These are phyloP conservation scores for Nasturtium officinale DNA, from an alignment of 345 rosid genomes.

Conservation along the genomic window DNA sequence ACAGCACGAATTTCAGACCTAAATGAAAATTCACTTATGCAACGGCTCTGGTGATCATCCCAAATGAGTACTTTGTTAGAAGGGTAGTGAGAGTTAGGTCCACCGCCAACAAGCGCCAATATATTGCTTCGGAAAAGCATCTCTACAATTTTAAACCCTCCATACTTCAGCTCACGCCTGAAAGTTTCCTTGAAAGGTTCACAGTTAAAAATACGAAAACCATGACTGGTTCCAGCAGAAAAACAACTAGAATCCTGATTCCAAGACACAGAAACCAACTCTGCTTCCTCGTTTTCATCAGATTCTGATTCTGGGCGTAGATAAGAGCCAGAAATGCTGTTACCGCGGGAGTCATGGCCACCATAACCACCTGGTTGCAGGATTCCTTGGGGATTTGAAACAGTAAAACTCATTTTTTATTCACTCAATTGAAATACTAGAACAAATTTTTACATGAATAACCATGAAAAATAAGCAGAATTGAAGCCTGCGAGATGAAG, in stretches of 20 bases:
- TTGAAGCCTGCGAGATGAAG: background rate
- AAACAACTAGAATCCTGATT: slow-evolving; percentile 85
- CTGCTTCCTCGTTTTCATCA: slow-evolving; percentile 46
- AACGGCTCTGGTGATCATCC: slow-evolving; percentile 85
- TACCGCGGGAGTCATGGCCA: slow-evolving; percentile 42
- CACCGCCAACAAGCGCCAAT: slow-evolving; percentile 83
- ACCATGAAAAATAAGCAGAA: background rate
- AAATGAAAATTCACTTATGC: slow-evolving; percentile 81
- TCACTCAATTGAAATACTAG: slow-evolving; percentile 36
- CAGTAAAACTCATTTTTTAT: slow-evolving; percentile 56
- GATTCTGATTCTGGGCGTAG: slow-evolving; percentile 41
- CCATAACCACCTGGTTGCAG: slow-evolving; percentile 42
- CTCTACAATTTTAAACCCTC: slow-evolving; percentile 81
- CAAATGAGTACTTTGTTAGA: slow-evolving; percentile 79
- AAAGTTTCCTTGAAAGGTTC: slow-evolving; percentile 80
- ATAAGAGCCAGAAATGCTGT: slow-evolving; percentile 44
- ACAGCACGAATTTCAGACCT: slow-evolving; percentile 80
- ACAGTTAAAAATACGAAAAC: slow-evolving; percentile 77
- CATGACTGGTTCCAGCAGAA: slow-evolving; percentile 72
- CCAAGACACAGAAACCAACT: slow-evolving; percentile 73
- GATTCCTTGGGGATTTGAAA: slow-evolving; percentile 48
- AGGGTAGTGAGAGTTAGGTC: slow-evolving; percentile 71
- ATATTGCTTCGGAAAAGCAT: slow-evolving; percentile 90
- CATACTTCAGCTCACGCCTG: slow-evolving; percentile 61
- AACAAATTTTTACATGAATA: slow-evolving; percentile 23